Evolutionary conservation across 2,329 filamentous ascomycete genomes (phyloP), one percentile per base, ranked within the genome.

Genomic region (Parasarocladium wereldwijsianum): DNA sequence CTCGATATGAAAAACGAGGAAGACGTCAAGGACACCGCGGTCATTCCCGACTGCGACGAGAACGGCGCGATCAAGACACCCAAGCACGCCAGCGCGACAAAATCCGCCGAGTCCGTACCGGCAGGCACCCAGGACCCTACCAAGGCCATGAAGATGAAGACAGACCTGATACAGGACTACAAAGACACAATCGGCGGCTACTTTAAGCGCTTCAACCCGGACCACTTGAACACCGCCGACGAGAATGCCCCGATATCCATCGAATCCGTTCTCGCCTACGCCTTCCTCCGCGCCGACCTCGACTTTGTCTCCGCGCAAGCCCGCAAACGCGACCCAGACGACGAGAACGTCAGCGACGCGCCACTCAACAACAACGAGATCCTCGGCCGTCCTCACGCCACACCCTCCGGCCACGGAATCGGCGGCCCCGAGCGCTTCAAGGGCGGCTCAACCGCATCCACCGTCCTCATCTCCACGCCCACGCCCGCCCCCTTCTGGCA

Each of bases 401-500:
- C 64, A 2, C 68, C 68, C 10, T 72, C 60, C 2, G 64, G 59
- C 19, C 65, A 66, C 44, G 61, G 54, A 17, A 87, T 93, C 37
- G 83, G 84, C 17, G 82, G 82, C 7, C 55, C 65, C 3, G 73
- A 65, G 17, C 78, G 84, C 35, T 96, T 96, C 62, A 82, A 86
- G 46, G 90, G 90, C 36, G 90, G 90, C 34, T 93, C 85, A 31
- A 98, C 90, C 2, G 86, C 83, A 24, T 93, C 84, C 12, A 62
- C 94, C 12, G 86, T 77, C 1, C 66, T 98, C 46, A 84, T 98
- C 33, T 93, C 85, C 1, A 96, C 90, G 0, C 85, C 87, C 0
- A 92, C 84, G 0, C 77, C 86, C 0, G 79, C 79, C 0, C 90
- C 90, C 0, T 98, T 93, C 54, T 98, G 90, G 90, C 83, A 96